A percentile compares a stretch with the other conserved stretches of the same genome.
Evolutionary conservation across 2,329 filamentous ascomycete genomes (phyloP).

Genomic region (Nigrograna mackinnonii): DNA sequence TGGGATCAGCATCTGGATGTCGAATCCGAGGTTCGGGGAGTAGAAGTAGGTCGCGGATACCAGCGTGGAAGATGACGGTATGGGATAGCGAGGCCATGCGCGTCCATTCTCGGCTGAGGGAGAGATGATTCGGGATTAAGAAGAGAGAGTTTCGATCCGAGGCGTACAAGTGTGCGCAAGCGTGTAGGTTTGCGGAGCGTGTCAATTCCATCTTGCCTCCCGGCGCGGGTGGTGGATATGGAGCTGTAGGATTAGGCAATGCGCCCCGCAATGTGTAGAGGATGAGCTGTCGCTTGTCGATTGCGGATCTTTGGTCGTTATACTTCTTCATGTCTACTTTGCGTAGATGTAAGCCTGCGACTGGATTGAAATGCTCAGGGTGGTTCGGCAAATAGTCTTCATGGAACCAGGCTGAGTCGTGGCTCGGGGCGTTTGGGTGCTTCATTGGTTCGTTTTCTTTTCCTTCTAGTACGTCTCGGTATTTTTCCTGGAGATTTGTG

Average conservation of each 20-base stretch:
- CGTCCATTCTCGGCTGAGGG: slow-evolving; percentile 22
- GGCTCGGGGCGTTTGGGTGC: slow-evolving; percentile 20
- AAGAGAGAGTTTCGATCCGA: slow-evolving; percentile 60
- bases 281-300: slow-evolving; percentile 40
- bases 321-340: slow-evolving; percentile 58
- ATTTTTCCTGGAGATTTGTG: slow-evolving; percentile 38
- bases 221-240: slow-evolving; percentile 14
- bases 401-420: slow-evolving; percentile 26
- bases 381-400: slow-evolving; percentile 32
- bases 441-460: slow-evolving; percentile 36
- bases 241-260: slow-evolving; percentile 30
- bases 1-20: slow-evolving; percentile 25
- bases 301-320: slow-evolving; percentile 43
- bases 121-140: slow-evolving; percentile 52
- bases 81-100: slow-evolving; percentile 36
- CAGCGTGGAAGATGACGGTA: slow-evolving; percentile 37
- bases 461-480: slow-evolving; percentile 33
- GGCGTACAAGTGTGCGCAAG: slow-evolving; percentile 61
- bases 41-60: slow-evolving; percentile 27
- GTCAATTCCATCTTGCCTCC: slow-evolving; percentile 8
- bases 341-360: slow-evolving; percentile 51
- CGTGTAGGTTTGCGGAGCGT: slow-evolving; percentile 54
- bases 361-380: slow-evolving; percentile 42
- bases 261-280: slow-evolving; percentile 37
- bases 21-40: slow-evolving; percentile 22